phyloP scores from a whole-genome alignment of 73 alveolate species.

The Breviolum minutum region DNA sequence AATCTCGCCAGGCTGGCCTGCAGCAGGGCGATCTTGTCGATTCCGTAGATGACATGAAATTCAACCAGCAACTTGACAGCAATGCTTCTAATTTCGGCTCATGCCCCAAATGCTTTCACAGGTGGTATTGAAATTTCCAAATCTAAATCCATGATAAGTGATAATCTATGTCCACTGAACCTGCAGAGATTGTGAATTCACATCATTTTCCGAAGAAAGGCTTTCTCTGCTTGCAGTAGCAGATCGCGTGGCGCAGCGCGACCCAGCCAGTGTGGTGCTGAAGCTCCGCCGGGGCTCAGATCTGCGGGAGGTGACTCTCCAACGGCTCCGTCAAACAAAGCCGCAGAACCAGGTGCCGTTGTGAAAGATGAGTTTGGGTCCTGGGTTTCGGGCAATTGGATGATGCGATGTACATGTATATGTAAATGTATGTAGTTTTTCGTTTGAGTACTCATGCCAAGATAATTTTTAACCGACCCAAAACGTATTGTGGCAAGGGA shows the following conservation, averaged over 20 bases:
- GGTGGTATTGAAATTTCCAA: too few relatives aligned
- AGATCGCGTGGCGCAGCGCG: conserved; percentile 64
- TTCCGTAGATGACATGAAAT: conserved; percentile 52
- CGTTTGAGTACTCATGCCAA: too few relatives aligned
- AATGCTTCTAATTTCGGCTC: not conserved
- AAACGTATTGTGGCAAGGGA: too few relatives aligned
- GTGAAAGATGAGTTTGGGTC: not conserved
- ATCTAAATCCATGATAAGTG: not conserved
- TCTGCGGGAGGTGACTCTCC: conserved; percentile 29
- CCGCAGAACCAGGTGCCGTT: conserved; percentile 36
- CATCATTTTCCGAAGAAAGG: conserved; percentile 25
- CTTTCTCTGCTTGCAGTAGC: conserved; percentile 71
- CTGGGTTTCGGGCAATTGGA: not conserved
- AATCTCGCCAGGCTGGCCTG: conserved; percentile 47
- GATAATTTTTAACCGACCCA: too few relatives aligned
- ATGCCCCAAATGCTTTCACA: too few relatives aligned
- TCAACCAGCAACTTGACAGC: conserved; percentile 32
- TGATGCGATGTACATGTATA: too few relatives aligned
- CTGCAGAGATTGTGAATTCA: too few relatives aligned
- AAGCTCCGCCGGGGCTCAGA: not conserved
- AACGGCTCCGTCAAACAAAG: conserved; percentile 53
- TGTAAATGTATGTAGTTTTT: too few relatives aligned
- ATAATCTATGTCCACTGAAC: not conserved
- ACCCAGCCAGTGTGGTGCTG: conserved; percentile 35
- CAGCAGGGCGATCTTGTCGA: conserved; percentile 70